Percentiles rank a stretch among this genome's conserved stretches.
Evolutionary conservation across 495 filamentous ascomycete genomes (phyloP).

Genomic region (Penicillium psychrofluorescens): DNA sequence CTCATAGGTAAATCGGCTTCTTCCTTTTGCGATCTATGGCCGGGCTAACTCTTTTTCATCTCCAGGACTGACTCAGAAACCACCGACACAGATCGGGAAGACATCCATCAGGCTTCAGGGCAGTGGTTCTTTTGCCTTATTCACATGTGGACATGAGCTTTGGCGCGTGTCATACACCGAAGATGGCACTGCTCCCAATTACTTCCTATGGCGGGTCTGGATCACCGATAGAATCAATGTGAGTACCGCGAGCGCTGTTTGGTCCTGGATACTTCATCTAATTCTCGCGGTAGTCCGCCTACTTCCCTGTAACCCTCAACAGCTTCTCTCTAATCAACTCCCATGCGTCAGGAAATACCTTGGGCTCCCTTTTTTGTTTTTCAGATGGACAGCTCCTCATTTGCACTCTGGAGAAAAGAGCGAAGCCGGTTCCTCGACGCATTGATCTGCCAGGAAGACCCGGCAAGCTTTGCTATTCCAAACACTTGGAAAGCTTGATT

Average conservation of each 20-base stretch:
- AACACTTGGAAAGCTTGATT: constrained; percentile 30
- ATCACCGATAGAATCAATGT: constrained; percentile 40
- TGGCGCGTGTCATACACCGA: constrained; percentile 28
- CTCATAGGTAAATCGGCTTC: constrained; percentile 19
- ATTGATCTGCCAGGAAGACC: constrained; percentile 37
- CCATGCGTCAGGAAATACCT: constrained; percentile 6
- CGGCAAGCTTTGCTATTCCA: constrained; percentile 34
- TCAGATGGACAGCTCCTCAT: constrained; percentile 34
- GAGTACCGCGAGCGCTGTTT: constrained; percentile 6
- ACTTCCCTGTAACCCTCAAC: constrained; percentile 26
- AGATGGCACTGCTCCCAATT: constrained; percentile 15
- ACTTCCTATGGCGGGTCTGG: constrained; percentile 28
- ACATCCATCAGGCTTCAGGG: constrained; percentile 31
- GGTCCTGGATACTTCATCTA: background rate
- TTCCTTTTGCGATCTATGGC: background rate
- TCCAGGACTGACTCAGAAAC: constrained; percentile 23
- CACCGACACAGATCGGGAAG: constrained; percentile 23
- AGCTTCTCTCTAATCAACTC: constrained; percentile 23
- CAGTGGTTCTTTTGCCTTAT: constrained; percentile 18
- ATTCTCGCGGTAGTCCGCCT: constrained; percentile 28
- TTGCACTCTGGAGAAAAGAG: constrained; percentile 24
- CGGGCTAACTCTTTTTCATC: background rate
- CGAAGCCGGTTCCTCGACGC: constrained; percentile 33
- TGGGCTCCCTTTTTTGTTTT: constrained; percentile 34
- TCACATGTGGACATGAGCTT: constrained; percentile 34